Evolutionary conservation across 148 eudicot species (phyloP).

Genomic region (Camellia japonica): DNA sequence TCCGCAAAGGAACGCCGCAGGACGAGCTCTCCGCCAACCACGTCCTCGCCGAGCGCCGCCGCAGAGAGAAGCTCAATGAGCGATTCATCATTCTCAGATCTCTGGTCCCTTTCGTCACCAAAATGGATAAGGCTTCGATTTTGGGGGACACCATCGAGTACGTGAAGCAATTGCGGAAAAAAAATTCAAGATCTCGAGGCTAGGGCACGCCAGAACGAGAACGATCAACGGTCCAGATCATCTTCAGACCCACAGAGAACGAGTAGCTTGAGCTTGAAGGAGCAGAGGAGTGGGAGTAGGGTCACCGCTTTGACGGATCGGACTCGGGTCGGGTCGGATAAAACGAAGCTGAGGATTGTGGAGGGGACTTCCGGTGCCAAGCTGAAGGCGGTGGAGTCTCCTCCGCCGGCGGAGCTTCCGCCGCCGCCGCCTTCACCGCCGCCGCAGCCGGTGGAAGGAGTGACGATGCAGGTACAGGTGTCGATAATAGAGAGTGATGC

Average conservation of each 20-base stretch:
- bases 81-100: slow-evolving; percentile 67
- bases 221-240: slow-evolving; percentile 6
- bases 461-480: slow-evolving; percentile 55
- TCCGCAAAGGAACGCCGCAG: slow-evolving; percentile 35
- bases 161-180: slow-evolving; percentile 61
- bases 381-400: slow-evolving; percentile 27
- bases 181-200: slow-evolving; percentile 66
- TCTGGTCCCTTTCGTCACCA: slow-evolving; percentile 81
- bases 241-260: no score
- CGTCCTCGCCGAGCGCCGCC: slow-evolving; percentile 78
- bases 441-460: slow-evolving; percentile 12
- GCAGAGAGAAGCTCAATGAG: slow-evolving; percentile 82
- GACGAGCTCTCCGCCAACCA: slow-evolving; percentile 79
- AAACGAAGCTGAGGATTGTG: slow-evolving; percentile 44
- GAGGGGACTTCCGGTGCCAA: slow-evolving; percentile 30
- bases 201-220: slow-evolving; percentile 27
- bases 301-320: neutral
- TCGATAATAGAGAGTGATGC: slow-evolving; percentile 91
- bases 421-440: neutral
- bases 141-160: slow-evolving; percentile 90
- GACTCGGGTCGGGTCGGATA: slow-evolving; percentile 18
- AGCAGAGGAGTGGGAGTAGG: no score
- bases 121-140: slow-evolving; percentile 96
- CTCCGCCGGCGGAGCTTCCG: neutral
- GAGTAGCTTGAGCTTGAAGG: no score